Evolutionary conservation across 2,329 filamentous ascomycete species (phyloP), one percentile per base, ranked within the genome.

Genomic region (Emericellopsis atlantica): DNA sequence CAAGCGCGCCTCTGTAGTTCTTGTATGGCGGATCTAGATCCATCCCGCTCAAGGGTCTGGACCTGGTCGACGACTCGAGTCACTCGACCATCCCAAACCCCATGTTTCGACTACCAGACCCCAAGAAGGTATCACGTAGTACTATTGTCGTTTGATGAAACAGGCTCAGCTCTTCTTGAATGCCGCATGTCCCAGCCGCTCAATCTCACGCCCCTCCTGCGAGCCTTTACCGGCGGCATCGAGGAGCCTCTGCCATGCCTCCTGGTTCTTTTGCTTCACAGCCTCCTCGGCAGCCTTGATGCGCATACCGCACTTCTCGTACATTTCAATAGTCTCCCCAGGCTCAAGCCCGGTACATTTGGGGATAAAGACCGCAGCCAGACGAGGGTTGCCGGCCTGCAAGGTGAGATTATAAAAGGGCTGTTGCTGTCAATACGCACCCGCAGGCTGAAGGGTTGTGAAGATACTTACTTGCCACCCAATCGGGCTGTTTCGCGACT

Each of bases 211-310:
- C 2, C 70, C 76, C 46, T 82, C 78, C 18, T 73, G 64, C 40
- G 81, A 80, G 29, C 71, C 74, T 40, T 77, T 76, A 6, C 78
- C 82, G 14, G 86, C 88, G 48, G 82, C 87, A 43, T 75, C 74
- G 48, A 86, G 70, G 48, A 96, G 63, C 40, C 79, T 70, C 51
- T 82, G 76, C 62, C 93, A 78, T n/a, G 80, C 66, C 50, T 80
- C 81, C 38, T 76, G 67, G 56, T 98, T 85, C 60, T 84, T 93
- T 44, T 75, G 71, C 64, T 80, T 86, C 44, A 88, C 72, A 4
- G 92, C 90, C 64, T 96, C 92, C 62, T 96, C 89, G 4, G 84
- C 92, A 3, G 92, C 92, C 62, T 86, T 88, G 23, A 83, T 74
- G 36, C 87, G 69, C 79, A 95, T 76, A 15, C 90, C 90, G 59